phyloP scores from a whole-genome alignment of 257 asterid genomes.

The Gentiana macrophylla region DNA sequence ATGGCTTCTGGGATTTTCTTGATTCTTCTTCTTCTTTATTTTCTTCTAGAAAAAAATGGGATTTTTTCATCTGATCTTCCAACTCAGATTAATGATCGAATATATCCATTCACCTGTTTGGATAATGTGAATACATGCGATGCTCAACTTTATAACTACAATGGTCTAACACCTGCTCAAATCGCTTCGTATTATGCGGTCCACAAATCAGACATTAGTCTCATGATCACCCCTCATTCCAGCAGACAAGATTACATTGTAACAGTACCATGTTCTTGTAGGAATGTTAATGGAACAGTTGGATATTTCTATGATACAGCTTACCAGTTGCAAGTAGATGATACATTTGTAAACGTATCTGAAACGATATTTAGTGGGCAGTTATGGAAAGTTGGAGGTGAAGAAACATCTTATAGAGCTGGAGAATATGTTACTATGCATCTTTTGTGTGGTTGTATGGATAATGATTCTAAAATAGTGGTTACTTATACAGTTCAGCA shows the following conservation, averaged over 20 bases:
- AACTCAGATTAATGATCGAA: slow-evolving; percentile 9
- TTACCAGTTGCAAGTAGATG: slow-evolving; percentile 23
- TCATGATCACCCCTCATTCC: slow-evolving; percentile 6
- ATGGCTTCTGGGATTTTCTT: slow-evolving; percentile 34
- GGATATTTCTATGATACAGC: slow-evolving; percentile 56
- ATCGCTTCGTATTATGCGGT: slow-evolving; percentile 42
- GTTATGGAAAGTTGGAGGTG: slow-evolving; percentile 39
- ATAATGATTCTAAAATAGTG: slow-evolving; percentile 35
- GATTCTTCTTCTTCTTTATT: slow-evolving; percentile 16
- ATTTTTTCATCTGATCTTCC: slow-evolving; percentile 8
- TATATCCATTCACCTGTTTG: slow-evolving; percentile 36
- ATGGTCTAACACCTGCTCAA: slow-evolving; percentile 21
- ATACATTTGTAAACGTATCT: slow-evolving; percentile 37
- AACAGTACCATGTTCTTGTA: slow-evolving; percentile 54
- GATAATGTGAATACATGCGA: slow-evolving; percentile 29
- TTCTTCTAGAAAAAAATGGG: background rate
- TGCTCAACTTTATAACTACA: slow-evolving; percentile 57
- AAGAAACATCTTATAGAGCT: slow-evolving; percentile 10
- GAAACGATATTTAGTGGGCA: slow-evolving; percentile 40
- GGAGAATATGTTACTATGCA: slow-evolving; percentile 30
- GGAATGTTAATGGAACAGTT: slow-evolving; percentile 26
- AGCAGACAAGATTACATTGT: slow-evolving; percentile 36
- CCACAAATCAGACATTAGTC: slow-evolving; percentile 28
- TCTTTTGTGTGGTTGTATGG: slow-evolving; percentile 70
- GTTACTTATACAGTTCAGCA: slow-evolving; percentile 65